phyloP scores from a whole-genome alignment of 768 basidiomycete species.

The Gyrodon lividus region DNA sequence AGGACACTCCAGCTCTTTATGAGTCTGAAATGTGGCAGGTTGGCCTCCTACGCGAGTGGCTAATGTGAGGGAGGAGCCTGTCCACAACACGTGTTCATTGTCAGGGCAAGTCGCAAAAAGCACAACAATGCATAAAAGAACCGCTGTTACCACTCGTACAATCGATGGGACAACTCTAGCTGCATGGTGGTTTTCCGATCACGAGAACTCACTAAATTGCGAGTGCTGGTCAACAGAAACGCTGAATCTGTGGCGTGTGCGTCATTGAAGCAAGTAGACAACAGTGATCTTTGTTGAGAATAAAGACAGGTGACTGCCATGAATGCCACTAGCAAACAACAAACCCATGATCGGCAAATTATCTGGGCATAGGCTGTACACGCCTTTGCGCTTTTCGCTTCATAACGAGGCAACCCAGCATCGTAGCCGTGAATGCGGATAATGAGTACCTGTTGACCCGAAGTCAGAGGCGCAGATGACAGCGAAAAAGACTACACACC shows the following conservation, averaged over 20 bases:
- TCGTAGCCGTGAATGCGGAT: constrained; percentile 77
- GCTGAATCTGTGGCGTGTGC: no score
- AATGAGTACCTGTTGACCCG: constrained; percentile 72
- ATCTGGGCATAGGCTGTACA: constrained; percentile 60
- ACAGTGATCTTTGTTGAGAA: neutral
- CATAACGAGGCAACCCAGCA: constrained; percentile 71
- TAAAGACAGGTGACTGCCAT: constrained; percentile 3
- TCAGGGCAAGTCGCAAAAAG: constrained; percentile 9
- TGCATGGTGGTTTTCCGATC: no score
- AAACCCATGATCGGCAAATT: neutral
- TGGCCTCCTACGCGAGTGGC: neutral
- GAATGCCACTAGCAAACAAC: neutral
- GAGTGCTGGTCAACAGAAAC: constrained; percentile 2
- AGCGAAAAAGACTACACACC: constrained; percentile 47
- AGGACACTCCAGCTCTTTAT: neutral
- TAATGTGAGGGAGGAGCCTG: neutral
- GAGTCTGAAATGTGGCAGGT: neutral
- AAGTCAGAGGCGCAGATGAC: constrained; percentile 12
- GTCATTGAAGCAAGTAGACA: neutral
- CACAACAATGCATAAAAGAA: constrained; percentile 9
- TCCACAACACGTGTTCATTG: constrained; percentile 2
- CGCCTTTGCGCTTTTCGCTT: constrained; percentile 48
- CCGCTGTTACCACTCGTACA: neutral
- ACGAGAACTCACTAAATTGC: neutral
- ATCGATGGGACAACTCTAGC: neutral